These are phyloP conservation scores for Plasmodium cynomolgi DNA, from an alignment of 169 alveolate species.

Conservation along the genomic window DNA sequence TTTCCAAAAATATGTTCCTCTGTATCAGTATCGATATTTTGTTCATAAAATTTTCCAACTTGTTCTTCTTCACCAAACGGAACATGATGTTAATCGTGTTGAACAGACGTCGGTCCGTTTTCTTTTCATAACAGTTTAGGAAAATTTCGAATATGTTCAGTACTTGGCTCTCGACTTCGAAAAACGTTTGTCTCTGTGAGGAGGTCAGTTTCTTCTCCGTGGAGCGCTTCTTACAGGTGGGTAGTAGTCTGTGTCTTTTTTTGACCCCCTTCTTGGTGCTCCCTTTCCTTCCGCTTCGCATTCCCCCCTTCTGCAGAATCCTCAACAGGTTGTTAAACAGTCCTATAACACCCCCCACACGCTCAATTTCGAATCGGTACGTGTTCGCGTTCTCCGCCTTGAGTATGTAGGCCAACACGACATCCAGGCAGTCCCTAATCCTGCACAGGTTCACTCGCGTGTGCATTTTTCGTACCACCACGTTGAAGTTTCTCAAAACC, in stretches of 20 bases:
- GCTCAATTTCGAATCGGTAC: neutral
- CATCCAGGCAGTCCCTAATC: constrained; percentile 29
- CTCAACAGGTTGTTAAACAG: constrained; percentile 17
- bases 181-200: neutral
- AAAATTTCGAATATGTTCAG: constrained; percentile 50
- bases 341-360: constrained; percentile 21
- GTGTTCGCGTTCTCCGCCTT: constrained; percentile 12
- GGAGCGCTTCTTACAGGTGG: neutral
- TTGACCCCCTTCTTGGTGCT: neutral
- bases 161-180: constrained; percentile 22
- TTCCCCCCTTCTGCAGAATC: neutral
- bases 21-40: constrained; percentile 47
- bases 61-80: constrained; percentile 1
- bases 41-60: constrained; percentile 17
- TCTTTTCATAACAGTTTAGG: constrained; percentile 46
- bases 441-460: neutral
- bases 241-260: neutral
- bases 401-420: constrained; percentile 59
- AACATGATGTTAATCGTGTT: constrained; percentile 33
- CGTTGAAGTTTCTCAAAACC: constrained; percentile 51
- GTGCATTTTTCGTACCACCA: neutral
- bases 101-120: constrained; percentile 17
- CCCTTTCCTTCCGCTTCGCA: neutral
- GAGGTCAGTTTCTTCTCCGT: neutral
- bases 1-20: constrained; percentile 28